Evolutionary conservation across 345 rosid species (phyloP), one percentile per base, ranked within the genome.

Genomic region (Mallotus nudiflorus): DNA sequence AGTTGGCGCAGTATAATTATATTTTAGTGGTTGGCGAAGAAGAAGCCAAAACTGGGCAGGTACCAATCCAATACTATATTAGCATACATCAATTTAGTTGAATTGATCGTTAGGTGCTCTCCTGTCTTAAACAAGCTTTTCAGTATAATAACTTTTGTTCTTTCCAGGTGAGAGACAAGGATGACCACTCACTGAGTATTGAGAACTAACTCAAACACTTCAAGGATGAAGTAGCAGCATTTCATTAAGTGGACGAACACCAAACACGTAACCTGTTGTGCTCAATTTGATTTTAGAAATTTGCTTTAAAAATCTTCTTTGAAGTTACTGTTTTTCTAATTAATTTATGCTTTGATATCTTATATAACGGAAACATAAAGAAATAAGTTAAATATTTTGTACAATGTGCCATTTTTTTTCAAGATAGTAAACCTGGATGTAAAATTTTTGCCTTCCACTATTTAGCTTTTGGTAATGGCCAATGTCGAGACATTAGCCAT

Each of bases 21-120:
- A 96, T 96, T 59, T 80, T 96, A 67, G 98, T 96, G n/a, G 98
- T 96, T 9, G 99, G 99, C 33, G 98, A 92, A 78, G 85, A 83
- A 48, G 99, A 96, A 81, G 78, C 86, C 40, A 73, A 77, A 72
- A 85, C 85, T 18, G 90, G 91, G 77, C 84, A 89, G 99, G 99
- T 96, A 66, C 42, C 33, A 8, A n/a, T 48, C 35, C 13, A 49
- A 9, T 45, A 25, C 22, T 56, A 16, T 51, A 42, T 12, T 31
- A n/a, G 61, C 9, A 57, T 29, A 31, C 33, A 57, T 12, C 46
- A 42, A 42, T 42, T n/a, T n/a, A n/a, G n/a, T n/a, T n/a, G n/a
- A n/a, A n/a, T n/a, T n/a, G n/a, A n/a, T n/a, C n/a, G n/a, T n/a
- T n/a, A n/a, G n/a, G n/a, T n/a, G n/a, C n/a, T n/a, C n/a, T n/a